These are phyloP conservation scores for Suillus hirtellus DNA, from an alignment of 768 basidiomycete genomes.

Conservation along the genomic window DNA sequence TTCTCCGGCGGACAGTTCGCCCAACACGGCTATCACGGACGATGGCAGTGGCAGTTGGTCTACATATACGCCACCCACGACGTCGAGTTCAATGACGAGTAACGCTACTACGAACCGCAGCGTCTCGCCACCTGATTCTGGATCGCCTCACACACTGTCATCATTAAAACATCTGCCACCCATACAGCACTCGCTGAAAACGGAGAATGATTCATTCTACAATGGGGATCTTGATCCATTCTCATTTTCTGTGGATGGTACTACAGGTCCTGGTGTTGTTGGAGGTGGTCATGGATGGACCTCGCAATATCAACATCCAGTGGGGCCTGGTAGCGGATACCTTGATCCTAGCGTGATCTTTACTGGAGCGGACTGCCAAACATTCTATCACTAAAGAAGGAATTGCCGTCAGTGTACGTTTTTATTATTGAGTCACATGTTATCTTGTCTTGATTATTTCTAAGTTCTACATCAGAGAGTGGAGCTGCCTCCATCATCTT, in stretches of 20 bases:
- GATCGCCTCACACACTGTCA: constrained; percentile 21
- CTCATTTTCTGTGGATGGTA: constrained; percentile 39
- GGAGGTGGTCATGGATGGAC: constrained; percentile 25
- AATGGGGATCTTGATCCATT: constrained; percentile 51
- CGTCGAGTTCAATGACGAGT: constrained; percentile 48
- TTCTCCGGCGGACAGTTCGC: constrained; percentile 51
- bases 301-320: constrained; percentile 30
- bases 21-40: constrained; percentile 51
- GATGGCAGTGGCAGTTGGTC: constrained; percentile 57
- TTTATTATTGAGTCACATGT: background rate
- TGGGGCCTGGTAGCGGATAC: constrained; percentile 30
- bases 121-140: constrained; percentile 29
- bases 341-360: constrained; percentile 33
- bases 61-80: constrained; percentile 63
- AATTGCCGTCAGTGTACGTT: background rate
- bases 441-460: background rate
- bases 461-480: background rate
- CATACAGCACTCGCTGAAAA: constrained; percentile 30
- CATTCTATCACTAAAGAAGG: constrained; percentile 28
- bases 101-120: constrained; percentile 45
- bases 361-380: constrained; percentile 36
- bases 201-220: constrained; percentile 42
- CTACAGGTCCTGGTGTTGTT: constrained; percentile 18
- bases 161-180: constrained; percentile 12
- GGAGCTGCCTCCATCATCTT: background rate